Evolutionary conservation across 441 rosid genomes (phyloP).

Genomic region (Erodium moschatum): DNA sequence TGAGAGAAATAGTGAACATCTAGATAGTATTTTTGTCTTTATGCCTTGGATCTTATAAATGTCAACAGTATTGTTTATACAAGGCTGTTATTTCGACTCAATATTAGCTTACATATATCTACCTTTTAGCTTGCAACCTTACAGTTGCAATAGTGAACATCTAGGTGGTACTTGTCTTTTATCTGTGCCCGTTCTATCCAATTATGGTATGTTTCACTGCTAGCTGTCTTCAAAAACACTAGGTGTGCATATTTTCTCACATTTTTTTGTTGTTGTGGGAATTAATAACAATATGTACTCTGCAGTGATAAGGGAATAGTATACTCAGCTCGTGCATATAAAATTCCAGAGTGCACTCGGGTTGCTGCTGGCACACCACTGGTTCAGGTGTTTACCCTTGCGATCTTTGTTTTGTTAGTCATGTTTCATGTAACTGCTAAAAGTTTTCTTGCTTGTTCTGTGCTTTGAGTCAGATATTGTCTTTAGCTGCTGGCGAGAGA

Average conservation of each 20-base stretch:
- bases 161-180: background rate
- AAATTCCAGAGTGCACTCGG: constrained; percentile 83
- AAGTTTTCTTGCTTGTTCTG: constrained; percentile 13
- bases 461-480: constrained; percentile 47
- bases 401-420: constrained; percentile 15
- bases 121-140: background rate
- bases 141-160: background rate
- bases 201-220: background rate
- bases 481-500: constrained; percentile 85
- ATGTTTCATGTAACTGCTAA: constrained; percentile 18
- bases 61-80: background rate
- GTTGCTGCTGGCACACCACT: constrained; percentile 89
- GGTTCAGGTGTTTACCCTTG: constrained; percentile 57
- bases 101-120: background rate
- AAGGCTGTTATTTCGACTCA: background rate
- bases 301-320: constrained; percentile 83
- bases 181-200: background rate
- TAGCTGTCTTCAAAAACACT: background rate
- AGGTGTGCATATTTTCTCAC: background rate
- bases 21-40: background rate
- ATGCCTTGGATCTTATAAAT: background rate
- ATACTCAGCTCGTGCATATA: constrained; percentile 90
- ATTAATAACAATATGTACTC: constrained; percentile 11
- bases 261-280: background rate
- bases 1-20: background rate